Evolutionary conservation across 148 eudicot species (phyloP).

Genomic region (Pharnaceum exiguum): DNA sequence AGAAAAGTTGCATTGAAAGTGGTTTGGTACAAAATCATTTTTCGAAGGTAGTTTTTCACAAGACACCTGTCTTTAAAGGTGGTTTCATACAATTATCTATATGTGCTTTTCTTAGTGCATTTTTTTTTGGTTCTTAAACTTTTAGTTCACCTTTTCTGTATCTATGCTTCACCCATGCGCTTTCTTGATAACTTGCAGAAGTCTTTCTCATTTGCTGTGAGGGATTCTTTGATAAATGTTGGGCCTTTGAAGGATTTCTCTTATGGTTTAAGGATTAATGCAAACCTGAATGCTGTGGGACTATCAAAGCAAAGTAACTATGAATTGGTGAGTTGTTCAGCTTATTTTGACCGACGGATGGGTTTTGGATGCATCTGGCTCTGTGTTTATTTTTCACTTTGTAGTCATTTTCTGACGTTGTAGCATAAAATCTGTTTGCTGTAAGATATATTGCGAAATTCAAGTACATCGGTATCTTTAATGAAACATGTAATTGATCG

Average conservation of each 20-base stretch:
- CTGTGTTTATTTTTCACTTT: too few relatives aligned
- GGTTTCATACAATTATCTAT: too few relatives aligned
- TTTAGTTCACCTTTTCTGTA: not conserved
- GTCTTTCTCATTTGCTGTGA: constrained; percentile 78
- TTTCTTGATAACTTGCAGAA: constrained; percentile 55
- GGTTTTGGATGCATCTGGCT: not conserved
- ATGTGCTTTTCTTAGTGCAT: not conserved
- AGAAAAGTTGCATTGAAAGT: too few relatives aligned
- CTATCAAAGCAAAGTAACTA: constrained; percentile 92
- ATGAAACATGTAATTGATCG: too few relatives aligned
- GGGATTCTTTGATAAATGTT: constrained; percentile 84
- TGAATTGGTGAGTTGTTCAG: constrained; percentile 62
- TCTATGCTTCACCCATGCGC: constrained; percentile 1
- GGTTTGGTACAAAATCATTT: too few relatives aligned
- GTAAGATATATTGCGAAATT: too few relatives aligned
- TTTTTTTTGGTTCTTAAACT: not conserved
- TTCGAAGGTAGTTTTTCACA: too few relatives aligned
- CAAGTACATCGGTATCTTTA: too few relatives aligned
- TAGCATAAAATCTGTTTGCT: too few relatives aligned
- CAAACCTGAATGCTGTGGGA: constrained; percentile 74
- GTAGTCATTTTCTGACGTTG: too few relatives aligned
- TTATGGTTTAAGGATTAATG: constrained; percentile 82
- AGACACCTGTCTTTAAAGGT: too few relatives aligned
- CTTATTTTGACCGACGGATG: constrained; percentile 3
- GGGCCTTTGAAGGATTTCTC: constrained; percentile 95